A percentile compares a stretch with the other conserved stretches of the same genome.
These are phyloP conservation scores for Syzygium syzygioides DNA, from an alignment of 441 rosid genomes.

Conservation along the genomic window DNA sequence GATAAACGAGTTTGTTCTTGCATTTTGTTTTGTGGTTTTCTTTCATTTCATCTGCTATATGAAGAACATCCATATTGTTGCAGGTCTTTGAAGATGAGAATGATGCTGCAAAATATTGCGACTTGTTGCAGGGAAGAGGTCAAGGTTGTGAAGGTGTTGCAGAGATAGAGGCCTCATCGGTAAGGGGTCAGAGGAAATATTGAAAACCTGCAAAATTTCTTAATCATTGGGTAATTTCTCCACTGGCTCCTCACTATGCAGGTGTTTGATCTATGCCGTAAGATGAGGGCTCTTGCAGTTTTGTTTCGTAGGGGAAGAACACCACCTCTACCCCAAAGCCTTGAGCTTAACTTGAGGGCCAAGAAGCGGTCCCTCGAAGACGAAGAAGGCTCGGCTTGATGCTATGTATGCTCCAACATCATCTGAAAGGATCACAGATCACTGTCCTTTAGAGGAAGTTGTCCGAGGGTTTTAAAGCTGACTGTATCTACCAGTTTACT, in stretches of 20 bases:
- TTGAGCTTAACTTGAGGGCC: constrained; percentile 81
- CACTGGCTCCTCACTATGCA: constrained; percentile 18
- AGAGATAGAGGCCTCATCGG: constrained; percentile 92
- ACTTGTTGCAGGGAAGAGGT: constrained; percentile 91
- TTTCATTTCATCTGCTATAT: not conserved
- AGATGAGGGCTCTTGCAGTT: constrained; percentile 83
- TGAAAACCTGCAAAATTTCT: not conserved
- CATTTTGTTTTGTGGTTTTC: not conserved
- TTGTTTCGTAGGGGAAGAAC: constrained; percentile 85
- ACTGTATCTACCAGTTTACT: not conserved
- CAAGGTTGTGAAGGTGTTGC: constrained; percentile 96
- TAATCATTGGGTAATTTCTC: not conserved
- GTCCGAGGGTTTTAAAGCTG: not conserved
- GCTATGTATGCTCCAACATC: not conserved
- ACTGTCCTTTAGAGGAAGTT: not conserved
- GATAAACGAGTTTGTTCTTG: not conserved
- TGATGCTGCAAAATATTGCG: constrained; percentile 86
- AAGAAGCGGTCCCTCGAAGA: constrained; percentile 93
- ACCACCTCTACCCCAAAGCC: constrained; percentile 84
- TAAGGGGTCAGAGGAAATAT: constrained; percentile 21
- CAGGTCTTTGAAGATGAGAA: constrained; percentile 93
- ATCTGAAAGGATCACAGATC: not conserved
- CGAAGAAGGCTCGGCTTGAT: constrained; percentile 34
- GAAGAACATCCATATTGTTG: not conserved
- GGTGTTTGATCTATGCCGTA: constrained; percentile 90